Base-by-base conservation (phyloP, 805 yeast species). In the Sugiyamaella chiloensis region DNA sequence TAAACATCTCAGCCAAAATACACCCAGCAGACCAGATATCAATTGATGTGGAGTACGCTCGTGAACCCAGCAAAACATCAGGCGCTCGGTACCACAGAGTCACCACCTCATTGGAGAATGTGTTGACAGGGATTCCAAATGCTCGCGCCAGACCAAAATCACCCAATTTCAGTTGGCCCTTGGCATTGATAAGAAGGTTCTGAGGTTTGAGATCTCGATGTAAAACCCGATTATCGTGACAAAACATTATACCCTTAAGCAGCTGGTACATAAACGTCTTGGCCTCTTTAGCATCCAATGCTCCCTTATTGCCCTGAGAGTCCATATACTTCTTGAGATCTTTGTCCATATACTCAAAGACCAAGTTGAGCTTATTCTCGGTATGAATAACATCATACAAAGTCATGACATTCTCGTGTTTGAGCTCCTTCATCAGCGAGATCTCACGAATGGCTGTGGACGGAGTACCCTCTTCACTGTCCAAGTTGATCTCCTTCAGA, bases 1-100 rank as follows among this genome's bases (percentile, higher is more conserved):
- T 87, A 62, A 93, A 85, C 98, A 93, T 91, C 63, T 93, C 99
- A 2, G 97, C 98, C 65, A 93, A 78, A 46, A 93, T 93, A 69
- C 99, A 93, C 12, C 99, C 99, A 12, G 96, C 95, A 14, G 96
- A 88, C 99, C 99, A 93, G 70, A 93, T 87, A 64, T 93, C 99
- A 52, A 93, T 95, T 6, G 96, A 90, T 0, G 99, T 93, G 40
- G 96, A 86, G 68, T 93, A 93, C 48, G 95, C 91, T 58, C 96
- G 80, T 2, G 96, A 88, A 2, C 99, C 99, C 61, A 93, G 75
- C 44, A 93, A 72, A 24, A 93, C 98, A 64, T 91, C 99, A 0
- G 99, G 99, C 0, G 98, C 96, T 55, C 99, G 79, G 68, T 91
- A 91, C 99, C 99, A 93, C 54, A 93, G 72, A 0, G 99, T 93